Conservation (phyloP, 2,329 filamentous ascomycete species). For the Alternaria hordeiaustralica region DNA sequence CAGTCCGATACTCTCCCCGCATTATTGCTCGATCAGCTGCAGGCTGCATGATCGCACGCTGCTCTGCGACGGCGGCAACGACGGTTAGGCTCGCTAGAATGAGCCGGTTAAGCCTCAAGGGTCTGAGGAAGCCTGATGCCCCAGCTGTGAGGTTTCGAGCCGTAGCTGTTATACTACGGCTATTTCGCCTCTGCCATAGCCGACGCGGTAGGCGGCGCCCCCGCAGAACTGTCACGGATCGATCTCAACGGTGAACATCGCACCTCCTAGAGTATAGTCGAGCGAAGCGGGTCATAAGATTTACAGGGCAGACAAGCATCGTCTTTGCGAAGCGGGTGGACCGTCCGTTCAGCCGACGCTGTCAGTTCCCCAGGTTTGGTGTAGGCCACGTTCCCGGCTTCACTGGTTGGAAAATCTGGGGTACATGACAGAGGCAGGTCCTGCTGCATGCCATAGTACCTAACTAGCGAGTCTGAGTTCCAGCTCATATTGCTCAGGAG, state of each 20-base stretch:
- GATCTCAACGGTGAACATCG: constrained; percentile 12
- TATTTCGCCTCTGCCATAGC: constrained; percentile 14
- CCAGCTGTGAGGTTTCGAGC: constrained; percentile 18
- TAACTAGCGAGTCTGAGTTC: constrained; percentile 6
- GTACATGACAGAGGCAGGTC: constrained; percentile 8
- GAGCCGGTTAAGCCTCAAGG: constrained; percentile 11
- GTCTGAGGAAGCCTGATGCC: constrained; percentile 8
- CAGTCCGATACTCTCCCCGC: constrained; percentile 16
- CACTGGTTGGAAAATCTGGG: constrained; percentile 16
- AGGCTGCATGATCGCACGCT: constrained; percentile 28
- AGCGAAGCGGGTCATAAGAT: constrained; percentile 12
- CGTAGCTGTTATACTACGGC: constrained; percentile 12
- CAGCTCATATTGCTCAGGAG: constrained; percentile 2
- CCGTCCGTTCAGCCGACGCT: constrained; percentile 21
- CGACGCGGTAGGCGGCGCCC: constrained; percentile 16
- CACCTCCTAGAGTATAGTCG: constrained; percentile 9
- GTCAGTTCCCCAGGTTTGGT: constrained; percentile 10
- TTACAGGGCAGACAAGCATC: constrained; percentile 8
- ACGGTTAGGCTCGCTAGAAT: constrained; percentile 10
- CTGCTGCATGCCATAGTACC: constrained; percentile 1
- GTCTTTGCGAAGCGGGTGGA: constrained; percentile 6
- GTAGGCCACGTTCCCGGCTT: constrained; percentile 12
- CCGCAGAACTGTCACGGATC: constrained; percentile 10
- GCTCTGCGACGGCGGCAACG: constrained; percentile 13
- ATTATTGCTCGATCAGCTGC: constrained; percentile 15